phyloP scores from a whole-genome alignment of 495 filamentous ascomycete genomes.

The Letharia columbiana region DNA sequence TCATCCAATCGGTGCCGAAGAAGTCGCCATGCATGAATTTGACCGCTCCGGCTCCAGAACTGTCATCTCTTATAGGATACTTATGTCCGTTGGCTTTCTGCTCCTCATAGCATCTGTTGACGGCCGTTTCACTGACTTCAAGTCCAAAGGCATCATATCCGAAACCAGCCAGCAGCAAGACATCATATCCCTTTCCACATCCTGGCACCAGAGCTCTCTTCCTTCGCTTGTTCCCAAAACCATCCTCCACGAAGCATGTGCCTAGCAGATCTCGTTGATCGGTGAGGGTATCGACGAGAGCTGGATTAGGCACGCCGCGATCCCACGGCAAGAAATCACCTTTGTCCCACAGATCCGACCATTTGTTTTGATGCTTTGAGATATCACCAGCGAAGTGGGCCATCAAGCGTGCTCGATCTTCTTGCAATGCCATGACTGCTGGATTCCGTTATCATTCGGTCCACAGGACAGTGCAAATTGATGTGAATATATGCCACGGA shows the following conservation, averaged over 20 bases:
- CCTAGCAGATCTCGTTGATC: conserved; percentile 41
- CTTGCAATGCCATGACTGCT: conserved; percentile 14
- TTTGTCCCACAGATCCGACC: conserved; percentile 58
- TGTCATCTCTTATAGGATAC: conserved; percentile 41
- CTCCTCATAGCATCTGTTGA: conserved; percentile 46
- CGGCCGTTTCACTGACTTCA: conserved; percentile 52
- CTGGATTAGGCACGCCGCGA: conserved; percentile 53
- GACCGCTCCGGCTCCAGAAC: conserved; percentile 43
- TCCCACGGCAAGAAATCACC: conserved; percentile 62
- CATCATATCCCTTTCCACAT: conserved; percentile 70
- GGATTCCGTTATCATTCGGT: neutral
- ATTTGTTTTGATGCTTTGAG: conserved; percentile 37
- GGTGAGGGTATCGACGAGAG: conserved; percentile 53
- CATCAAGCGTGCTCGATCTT: conserved; percentile 25
- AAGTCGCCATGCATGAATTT: conserved; percentile 63
- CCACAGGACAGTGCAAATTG: neutral
- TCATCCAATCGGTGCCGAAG: conserved; percentile 56
- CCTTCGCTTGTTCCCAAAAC: conserved; percentile 25
- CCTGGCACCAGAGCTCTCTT: conserved; percentile 57
- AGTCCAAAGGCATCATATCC: conserved; percentile 70
- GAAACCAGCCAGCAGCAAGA: conserved; percentile 57
- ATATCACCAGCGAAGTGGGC: conserved; percentile 27
- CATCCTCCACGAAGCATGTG: conserved; percentile 29
- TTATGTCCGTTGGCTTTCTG: conserved; percentile 30
- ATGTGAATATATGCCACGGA: neutral